Base-by-base conservation (phyloP, 345 rosid species). In the Rhodamnia rubescens region DNA sequence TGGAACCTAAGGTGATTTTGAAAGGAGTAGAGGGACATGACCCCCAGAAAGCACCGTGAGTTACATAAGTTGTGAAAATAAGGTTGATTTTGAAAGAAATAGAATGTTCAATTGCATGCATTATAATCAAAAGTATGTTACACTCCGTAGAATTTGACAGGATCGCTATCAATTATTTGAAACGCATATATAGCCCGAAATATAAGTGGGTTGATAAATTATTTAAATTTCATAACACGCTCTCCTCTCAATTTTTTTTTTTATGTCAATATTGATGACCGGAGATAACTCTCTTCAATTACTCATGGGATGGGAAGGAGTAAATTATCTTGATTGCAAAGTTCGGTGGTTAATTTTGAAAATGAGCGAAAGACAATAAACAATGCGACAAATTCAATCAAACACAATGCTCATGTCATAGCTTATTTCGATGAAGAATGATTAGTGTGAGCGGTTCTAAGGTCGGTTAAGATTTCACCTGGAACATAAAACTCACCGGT, bases 351-450 rank as follows among this genome's bases (percentile, higher is more conserved):
- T 29, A 15, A 29, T 14, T 61, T 61, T 29, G 75, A 61, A 61
- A 59, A 59, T 14, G 0, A 59, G 74, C 20, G 0, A 59, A 59
- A 12, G 20, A 6, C 69, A n/a, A n/a, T 59, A 15, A 59, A 5
- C 0, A 0, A 1, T 14, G 16, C 1, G 0, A 3, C 0, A 14
- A 59, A 27, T 14, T 1, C 40, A 14, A 59, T 27, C 2, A 4
- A 27, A 59, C 20, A 59, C 5, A n/a, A 58, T 58, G 64, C 16
- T 11, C 32, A 0, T 2, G 6, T n/a, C 69, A 12, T 29, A n/a
- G 0, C 36, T 59, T n/a, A 0, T 59, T 0, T 0, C 0, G 2
- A n/a, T 50, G 52, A 50, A 50, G 14, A 10, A 50, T 50, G 4
- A 50, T 50, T 3, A 4, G 4, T 50, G 52, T 10, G 51, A 49